A percentile compares a stretch with the other conserved stretches of the same genome.
phyloP scores from a whole-genome alignment of 495 filamentous ascomycete genomes.

The Daldinia vernicosa region DNA sequence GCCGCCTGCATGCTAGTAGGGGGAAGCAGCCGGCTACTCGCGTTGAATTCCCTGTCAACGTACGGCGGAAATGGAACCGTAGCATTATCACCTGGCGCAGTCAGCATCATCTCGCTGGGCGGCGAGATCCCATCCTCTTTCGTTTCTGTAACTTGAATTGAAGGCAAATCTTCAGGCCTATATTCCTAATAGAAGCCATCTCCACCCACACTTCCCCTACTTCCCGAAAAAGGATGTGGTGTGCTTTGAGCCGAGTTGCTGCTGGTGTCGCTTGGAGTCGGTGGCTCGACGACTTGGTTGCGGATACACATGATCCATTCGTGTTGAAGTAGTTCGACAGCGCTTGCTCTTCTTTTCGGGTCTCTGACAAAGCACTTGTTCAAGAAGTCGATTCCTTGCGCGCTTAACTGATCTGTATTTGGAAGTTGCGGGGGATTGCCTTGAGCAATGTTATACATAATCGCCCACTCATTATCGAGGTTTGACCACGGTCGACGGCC shows the following conservation, averaged over 20 bases:
- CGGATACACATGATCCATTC: conserved; percentile 86
- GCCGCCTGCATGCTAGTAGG: conserved; percentile 34
- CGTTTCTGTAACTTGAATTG: conserved; percentile 21
- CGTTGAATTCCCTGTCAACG: conserved; percentile 1
- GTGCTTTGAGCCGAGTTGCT: conserved; percentile 54
- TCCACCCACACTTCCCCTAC: conserved; percentile 36
- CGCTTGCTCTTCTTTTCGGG: conserved; percentile 78
- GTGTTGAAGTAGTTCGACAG: conserved; percentile 90
- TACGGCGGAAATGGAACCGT: background rate
- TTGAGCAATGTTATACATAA: conserved; percentile 99
- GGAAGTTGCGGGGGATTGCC: conserved; percentile 91
- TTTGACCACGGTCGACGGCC: conserved; percentile 95
- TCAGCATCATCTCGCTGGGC: background rate
- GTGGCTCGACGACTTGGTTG: conserved; percentile 63
- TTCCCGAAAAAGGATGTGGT: conserved; percentile 42
- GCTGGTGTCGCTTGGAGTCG: conserved; percentile 60
- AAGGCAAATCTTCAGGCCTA: conserved; percentile 35
- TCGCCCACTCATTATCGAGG: conserved; percentile 98
- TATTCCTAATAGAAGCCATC: conserved; percentile 47
- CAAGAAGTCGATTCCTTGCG: conserved; percentile 86
- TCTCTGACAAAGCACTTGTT: conserved; percentile 88
- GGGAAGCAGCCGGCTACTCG: conserved; percentile 7
- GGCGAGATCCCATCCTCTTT: conserved; percentile 17
- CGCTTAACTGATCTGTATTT: conserved; percentile 80
- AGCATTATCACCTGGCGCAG: background rate